phyloP scores from a whole-genome alignment of 345 rosid species.

The Noccaea caerulescens region DNA sequence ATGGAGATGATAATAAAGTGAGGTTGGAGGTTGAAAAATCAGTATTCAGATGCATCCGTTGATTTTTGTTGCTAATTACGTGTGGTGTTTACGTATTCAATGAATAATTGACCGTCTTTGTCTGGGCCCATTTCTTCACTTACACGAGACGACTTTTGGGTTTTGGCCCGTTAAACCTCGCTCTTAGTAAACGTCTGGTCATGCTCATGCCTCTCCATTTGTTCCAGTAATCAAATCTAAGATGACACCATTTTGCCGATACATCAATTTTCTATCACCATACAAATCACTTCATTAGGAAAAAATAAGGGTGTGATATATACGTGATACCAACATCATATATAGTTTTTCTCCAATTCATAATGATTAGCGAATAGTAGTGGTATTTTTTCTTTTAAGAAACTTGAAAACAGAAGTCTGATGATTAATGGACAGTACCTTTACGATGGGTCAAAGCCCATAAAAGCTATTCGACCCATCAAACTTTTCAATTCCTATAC shows the following conservation, averaged over 20 bases:
- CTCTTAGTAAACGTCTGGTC: background rate
- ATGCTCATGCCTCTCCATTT: background rate
- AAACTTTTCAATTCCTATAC: background rate
- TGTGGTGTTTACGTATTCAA: constrained; percentile 18
- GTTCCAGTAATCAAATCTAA: no score
- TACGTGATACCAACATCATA: no score
- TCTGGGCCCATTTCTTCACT: constrained; percentile 38
- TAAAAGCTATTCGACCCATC: background rate
- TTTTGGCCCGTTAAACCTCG: constrained; percentile 19
- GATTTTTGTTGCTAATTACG: constrained; percentile 30
- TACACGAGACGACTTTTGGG: constrained; percentile 24
- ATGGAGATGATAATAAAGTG: constrained; percentile 19
- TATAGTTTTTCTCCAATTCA: no score
- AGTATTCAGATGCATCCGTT: constrained; percentile 29
- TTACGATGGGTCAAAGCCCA: constrained; percentile 13
- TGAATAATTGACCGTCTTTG: constrained; percentile 7
- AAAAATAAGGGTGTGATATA: no score
- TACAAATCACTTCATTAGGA: background rate
- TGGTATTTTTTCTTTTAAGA: no score
- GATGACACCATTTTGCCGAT: no score
- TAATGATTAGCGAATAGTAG: no score
- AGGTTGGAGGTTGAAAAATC: constrained; percentile 31
- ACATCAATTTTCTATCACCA: no score
- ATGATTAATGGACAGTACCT: no score
- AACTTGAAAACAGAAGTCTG: no score